Evolutionary conservation across 192 early-diverging fungal species (phyloP).

Genomic region (Umbelopsis isabellina): DNA sequence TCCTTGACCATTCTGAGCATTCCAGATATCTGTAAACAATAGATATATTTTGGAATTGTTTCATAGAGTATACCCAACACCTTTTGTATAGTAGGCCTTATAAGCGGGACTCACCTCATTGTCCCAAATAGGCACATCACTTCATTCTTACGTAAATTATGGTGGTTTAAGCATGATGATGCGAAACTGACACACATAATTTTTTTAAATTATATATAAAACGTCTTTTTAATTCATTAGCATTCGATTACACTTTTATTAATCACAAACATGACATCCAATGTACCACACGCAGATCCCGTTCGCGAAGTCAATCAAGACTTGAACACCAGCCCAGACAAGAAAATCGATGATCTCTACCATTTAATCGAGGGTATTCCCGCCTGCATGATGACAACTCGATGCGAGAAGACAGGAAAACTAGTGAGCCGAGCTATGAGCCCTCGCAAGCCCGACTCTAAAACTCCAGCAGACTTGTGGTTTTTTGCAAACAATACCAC

Average conservation of each 20-base stretch:
- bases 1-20: slow-evolving; percentile 17
- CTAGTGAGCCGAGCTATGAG: slow-evolving; percentile 28
- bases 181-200: neutral
- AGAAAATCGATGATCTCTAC: slow-evolving; percentile 47
- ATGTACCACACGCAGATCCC: slow-evolving; percentile 12
- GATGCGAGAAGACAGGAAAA: slow-evolving; percentile 22
- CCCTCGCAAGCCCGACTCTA: slow-evolving; percentile 21
- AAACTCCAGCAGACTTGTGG: slow-evolving; percentile 45
- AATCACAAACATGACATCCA: neutral
- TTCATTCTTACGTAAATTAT: slow-evolving; percentile 14
- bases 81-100: neutral
- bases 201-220: slow-evolving; percentile 2
- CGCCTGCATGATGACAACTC: slow-evolving; percentile 53
- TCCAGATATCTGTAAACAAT: slow-evolving; percentile 21
- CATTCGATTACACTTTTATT: neutral
- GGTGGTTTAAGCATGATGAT: neutral
- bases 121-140: neutral
- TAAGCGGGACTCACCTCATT: neutral
- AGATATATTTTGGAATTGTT: neutral
- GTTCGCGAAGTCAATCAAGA: slow-evolving; percentile 22
- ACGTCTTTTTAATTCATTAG: neutral
- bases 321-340: slow-evolving; percentile 17
- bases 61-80: neutral
- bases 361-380: slow-evolving; percentile 50
- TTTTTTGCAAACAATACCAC: slow-evolving; percentile 49